Conservation (phyloP, 2,329 filamentous ascomycete species). For the Lachnellula arida region DNA sequence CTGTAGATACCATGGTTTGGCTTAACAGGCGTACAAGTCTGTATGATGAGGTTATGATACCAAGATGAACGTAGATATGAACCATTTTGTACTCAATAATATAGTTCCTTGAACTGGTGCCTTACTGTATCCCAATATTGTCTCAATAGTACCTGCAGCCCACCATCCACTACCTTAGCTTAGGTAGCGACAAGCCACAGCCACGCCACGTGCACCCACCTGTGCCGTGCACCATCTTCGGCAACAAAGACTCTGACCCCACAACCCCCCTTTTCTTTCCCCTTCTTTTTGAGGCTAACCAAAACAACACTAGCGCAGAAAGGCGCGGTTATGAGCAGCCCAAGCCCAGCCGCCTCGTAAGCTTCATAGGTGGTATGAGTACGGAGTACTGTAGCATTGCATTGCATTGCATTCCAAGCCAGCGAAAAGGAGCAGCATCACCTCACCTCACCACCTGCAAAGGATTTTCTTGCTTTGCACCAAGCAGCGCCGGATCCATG, state of each 20-base stretch:
- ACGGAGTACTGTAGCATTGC: too few relatives aligned
- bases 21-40: neutral
- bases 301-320: neutral
- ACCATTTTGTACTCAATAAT: neutral
- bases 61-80: slow-evolving; percentile 1
- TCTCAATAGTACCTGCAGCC: neutral
- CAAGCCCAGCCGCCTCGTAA: too few relatives aligned
- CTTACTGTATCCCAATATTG: neutral
- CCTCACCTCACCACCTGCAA: too few relatives aligned
- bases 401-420: too few relatives aligned
- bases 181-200: too few relatives aligned
- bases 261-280: neutral
- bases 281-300: neutral
- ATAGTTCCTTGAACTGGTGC: neutral
- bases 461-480: too few relatives aligned
- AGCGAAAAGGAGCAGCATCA: too few relatives aligned
- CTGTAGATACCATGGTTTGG: neutral
- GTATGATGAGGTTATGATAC: slow-evolving; percentile 2
- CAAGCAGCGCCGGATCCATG: too few relatives aligned
- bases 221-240: neutral
- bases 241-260: neutral
- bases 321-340: too few relatives aligned
- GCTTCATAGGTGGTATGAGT: too few relatives aligned
- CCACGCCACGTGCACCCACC: too few relatives aligned
- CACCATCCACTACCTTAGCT: neutral